phyloP scores from a whole-genome alignment of 805 yeast genomes.

The Sugiyamaella americana region DNA sequence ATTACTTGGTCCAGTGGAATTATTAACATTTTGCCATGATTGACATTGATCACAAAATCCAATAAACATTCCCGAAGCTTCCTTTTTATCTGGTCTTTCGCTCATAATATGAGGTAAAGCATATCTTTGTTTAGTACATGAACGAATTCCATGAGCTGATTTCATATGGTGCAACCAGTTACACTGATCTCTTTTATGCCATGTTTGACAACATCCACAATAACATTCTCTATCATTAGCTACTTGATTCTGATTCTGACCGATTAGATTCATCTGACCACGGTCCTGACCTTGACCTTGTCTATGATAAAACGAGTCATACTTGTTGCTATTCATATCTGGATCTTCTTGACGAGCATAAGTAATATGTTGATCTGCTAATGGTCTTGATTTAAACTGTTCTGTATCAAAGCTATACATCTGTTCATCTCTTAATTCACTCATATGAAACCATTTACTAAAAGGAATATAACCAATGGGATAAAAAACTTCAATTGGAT shows the following conservation, averaged over 20 bases:
- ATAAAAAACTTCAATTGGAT: slow-evolving; percentile 18
- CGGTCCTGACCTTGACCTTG: not conserved
- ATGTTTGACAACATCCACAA: slow-evolving; percentile 19
- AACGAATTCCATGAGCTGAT: slow-evolving; percentile 21
- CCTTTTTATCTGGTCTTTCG: slow-evolving; percentile 17
- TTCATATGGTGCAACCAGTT: slow-evolving; percentile 23
- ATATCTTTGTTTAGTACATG: slow-evolving; percentile 20
- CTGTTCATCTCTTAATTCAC: slow-evolving; percentile 9
- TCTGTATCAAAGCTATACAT: slow-evolving; percentile 13
- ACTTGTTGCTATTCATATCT: slow-evolving; percentile 14
- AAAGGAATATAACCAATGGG: slow-evolving; percentile 19
- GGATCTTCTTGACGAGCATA: slow-evolving; percentile 12
- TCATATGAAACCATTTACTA: slow-evolving; percentile 17
- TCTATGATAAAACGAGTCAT: slow-evolving; percentile 18
- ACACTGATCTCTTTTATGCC: slow-evolving; percentile 22
- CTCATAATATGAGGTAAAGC: slow-evolving; percentile 17
- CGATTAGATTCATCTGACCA: no score
- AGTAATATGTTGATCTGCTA: not conserved
- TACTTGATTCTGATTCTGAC: slow-evolving; percentile 3
- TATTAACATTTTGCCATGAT: slow-evolving; percentile 21
- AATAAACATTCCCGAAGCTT: slow-evolving; percentile 14
- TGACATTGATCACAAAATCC: slow-evolving; percentile 21
- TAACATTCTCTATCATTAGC: slow-evolving; percentile 16
- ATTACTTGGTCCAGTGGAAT: slow-evolving; percentile 11
- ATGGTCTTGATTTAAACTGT: slow-evolving; percentile 13